phyloP scores from a whole-genome alignment of 805 yeast genomes.

The Lipomyces mesembrius region DNA sequence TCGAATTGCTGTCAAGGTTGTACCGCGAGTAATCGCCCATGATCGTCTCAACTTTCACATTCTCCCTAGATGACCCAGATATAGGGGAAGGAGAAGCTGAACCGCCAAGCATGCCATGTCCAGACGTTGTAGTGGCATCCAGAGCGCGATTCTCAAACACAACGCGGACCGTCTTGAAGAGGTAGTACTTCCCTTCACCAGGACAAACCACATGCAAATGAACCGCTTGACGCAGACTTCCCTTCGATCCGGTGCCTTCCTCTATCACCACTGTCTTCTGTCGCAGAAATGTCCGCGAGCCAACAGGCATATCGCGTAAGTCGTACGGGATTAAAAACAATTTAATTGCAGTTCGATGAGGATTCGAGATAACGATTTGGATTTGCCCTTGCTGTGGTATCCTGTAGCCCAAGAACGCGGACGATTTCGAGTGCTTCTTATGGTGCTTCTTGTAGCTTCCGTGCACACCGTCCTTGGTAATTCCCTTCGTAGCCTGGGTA shows the following conservation, averaged over 20 bases:
- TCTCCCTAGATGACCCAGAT: conserved; percentile 10
- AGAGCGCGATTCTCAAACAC: conserved; percentile 42
- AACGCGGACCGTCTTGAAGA: conserved; percentile 42
- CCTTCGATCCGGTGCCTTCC: conserved; percentile 13
- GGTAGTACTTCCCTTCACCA: conserved; percentile 37
- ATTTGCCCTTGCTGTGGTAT: conserved; percentile 46
- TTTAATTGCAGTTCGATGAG: conserved; percentile 44
- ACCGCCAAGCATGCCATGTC: not conserved
- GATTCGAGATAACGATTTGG: conserved; percentile 45
- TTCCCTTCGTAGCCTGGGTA: not conserved
- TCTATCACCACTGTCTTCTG: conserved; percentile 40
- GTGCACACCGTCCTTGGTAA: not conserved
- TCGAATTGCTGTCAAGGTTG: not conserved
- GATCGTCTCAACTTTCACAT: conserved; percentile 22
- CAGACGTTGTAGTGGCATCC: conserved; percentile 23
- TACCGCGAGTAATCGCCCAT: conserved; percentile 22
- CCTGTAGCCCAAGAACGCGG: conserved; percentile 40
- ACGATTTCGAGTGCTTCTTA: conserved; percentile 5
- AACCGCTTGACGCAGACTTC: conserved; percentile 41
- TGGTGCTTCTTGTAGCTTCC: not conserved
- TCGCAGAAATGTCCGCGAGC: conserved; percentile 44
- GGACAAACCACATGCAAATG: conserved; percentile 44
- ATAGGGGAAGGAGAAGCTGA: not conserved
- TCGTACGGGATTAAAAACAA: conserved; percentile 46
- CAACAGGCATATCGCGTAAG: conserved; percentile 41